Percentiles rank a stretch among this genome's conserved stretches.
These are phyloP conservation scores for Phytophthora syringae DNA, from an alignment of 352 stramenopile genomes.

Conservation along the genomic window DNA sequence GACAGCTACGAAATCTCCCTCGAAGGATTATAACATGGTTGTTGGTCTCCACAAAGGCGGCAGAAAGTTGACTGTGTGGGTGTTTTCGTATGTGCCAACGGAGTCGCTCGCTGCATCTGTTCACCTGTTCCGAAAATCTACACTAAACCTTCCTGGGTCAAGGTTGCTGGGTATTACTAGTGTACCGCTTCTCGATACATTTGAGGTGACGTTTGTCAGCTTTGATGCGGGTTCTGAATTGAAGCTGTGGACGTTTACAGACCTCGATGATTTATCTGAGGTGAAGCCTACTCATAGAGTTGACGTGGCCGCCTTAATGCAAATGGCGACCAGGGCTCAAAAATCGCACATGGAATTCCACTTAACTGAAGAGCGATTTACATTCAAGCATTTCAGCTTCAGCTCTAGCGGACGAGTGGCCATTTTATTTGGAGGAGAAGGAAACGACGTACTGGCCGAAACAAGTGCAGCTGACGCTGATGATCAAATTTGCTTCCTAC, in stretches of 20 bases:
- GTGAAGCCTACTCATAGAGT: conserved; percentile 49
- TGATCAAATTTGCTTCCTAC: conserved; percentile 59
- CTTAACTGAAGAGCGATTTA: conserved; percentile 35
- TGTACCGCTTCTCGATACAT: conserved; percentile 55
- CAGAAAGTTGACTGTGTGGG: conserved; percentile 56
- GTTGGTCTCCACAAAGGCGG: conserved; percentile 51
- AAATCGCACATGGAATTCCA: conserved; percentile 50
- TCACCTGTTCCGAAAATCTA: conserved; percentile 54
- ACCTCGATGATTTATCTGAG: conserved; percentile 56
- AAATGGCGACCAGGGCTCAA: conserved; percentile 18
- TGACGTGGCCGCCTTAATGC: conserved; percentile 46
- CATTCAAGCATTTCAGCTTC: conserved; percentile 59
- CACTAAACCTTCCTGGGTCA: conserved; percentile 37
- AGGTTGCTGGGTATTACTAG: conserved; percentile 44
- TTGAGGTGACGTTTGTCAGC: conserved; percentile 53
- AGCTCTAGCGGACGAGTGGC: conserved; percentile 67
- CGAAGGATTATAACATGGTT: conserved; percentile 71
- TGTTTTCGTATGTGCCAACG: conserved; percentile 54
- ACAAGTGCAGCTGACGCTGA: conserved; percentile 17
- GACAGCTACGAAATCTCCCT: conserved; percentile 26
- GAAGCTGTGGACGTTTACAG: conserved; percentile 64
- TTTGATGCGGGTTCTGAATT: conserved; percentile 49
- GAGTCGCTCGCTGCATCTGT: conserved; percentile 22
- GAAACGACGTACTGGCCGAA: conserved; percentile 2
- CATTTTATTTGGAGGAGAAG: conserved; percentile 52